Percentiles rank a stretch among this genome's conserved stretches.
phyloP scores from a whole-genome alignment of 371 early-diverging fungal genomes.

The Mortierella sp. region DNA sequence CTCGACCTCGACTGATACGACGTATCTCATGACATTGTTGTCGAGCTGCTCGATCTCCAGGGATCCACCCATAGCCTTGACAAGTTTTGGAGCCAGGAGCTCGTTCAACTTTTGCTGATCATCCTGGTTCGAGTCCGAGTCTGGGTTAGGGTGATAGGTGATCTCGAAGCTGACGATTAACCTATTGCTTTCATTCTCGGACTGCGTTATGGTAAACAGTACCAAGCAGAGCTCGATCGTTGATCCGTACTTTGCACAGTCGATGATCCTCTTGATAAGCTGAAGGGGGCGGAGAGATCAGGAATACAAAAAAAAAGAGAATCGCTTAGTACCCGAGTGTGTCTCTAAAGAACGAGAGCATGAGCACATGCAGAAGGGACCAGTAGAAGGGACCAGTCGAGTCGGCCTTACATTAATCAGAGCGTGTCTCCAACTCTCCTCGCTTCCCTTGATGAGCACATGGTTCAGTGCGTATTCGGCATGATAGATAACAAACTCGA shows the following conservation, averaged over 20 bases:
- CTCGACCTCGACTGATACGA: conserved; percentile 44
- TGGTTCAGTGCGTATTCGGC: conserved; percentile 64
- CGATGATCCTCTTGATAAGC: conserved; percentile 53
- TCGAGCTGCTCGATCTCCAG: conserved; percentile 57
- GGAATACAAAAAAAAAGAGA: background rate
- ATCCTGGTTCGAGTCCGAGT: conserved; percentile 41
- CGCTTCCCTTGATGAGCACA: conserved; percentile 67
- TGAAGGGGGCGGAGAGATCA: no score
- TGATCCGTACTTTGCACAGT: conserved; percentile 65
- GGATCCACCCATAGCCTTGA: conserved; percentile 60
- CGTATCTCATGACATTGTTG: conserved; percentile 48
- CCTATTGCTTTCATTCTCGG: conserved; percentile 37
- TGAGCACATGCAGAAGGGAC: background rate
- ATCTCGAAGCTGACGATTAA: conserved; percentile 62
- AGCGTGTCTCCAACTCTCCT: conserved; percentile 65
- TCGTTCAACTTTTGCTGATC: conserved; percentile 54
- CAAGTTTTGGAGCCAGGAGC: conserved; percentile 62
- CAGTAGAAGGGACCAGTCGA: no score
- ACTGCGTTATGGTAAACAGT: conserved; percentile 27
- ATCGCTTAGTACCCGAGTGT: no score
- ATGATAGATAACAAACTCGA: conserved; percentile 72
- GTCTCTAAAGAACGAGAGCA: background rate
- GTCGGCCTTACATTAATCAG: conserved; percentile 64
- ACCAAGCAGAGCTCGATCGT: conserved; percentile 70
- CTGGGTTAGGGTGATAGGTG: conserved; percentile 58